phyloP scores from a whole-genome alignment of 306 rosid species.

The Fagus sylvatica region DNA sequence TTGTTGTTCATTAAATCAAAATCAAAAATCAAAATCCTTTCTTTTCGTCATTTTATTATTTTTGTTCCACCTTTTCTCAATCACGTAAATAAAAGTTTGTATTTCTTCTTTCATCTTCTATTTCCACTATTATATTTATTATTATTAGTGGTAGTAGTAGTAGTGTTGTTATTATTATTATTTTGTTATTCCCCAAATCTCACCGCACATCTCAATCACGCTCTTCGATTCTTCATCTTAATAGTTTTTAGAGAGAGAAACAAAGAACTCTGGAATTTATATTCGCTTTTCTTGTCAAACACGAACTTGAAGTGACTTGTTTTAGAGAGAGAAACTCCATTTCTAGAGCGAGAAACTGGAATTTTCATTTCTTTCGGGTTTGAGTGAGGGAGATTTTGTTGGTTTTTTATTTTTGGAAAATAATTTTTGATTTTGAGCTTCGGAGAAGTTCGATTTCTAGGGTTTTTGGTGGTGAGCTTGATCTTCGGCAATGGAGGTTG shows the following conservation, averaged over 20 bases:
- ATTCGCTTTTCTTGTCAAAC: no score
- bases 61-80: background rate
- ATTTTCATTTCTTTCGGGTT: background rate
- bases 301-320: no score
- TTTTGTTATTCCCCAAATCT: slow-evolving; percentile 53
- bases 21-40: slow-evolving; percentile 16
- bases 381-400: background rate
- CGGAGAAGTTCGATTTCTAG: background rate
- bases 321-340: background rate
- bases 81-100: no score
- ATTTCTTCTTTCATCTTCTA: background rate
- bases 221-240: slow-evolving; percentile 19
- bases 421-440: background rate
- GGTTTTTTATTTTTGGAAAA: background rate
- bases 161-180: slow-evolving; percentile 2
- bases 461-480: slow-evolving; percentile 25
- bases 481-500: slow-evolving; percentile 50
- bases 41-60: background rate
- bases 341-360: slow-evolving; percentile 42
- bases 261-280: no score
- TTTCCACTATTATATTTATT: background rate
- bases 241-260: background rate
- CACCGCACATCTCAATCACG: slow-evolving; percentile 50
- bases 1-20: slow-evolving; percentile 33
- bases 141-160: slow-evolving; percentile 8